phyloP scores from a whole-genome alignment of 2,329 filamentous ascomycete species.

The Beauveria pseudobassiana region DNA sequence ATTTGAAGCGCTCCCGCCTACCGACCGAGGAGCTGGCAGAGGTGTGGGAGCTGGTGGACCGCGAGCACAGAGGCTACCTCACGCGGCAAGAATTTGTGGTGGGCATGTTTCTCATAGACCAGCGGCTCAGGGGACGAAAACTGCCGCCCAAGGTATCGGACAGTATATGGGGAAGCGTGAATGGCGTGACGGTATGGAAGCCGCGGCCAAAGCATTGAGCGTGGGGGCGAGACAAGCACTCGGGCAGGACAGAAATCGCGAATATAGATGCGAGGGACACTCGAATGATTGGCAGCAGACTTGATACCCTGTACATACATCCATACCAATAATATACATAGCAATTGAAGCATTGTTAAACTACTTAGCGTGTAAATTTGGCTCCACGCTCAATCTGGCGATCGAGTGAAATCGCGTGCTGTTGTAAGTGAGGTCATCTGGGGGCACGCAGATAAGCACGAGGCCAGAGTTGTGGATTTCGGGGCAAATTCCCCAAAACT shows the following conservation, averaged over 20 bases:
- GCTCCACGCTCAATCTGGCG: too few species aligned
- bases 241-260: background rate
- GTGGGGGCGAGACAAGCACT: background rate
- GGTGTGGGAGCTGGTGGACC: constrained; percentile 70
- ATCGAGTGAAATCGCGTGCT: too few species aligned
- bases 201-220: constrained; percentile 19
- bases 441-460: background rate
- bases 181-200: constrained; percentile 34
- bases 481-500: background rate
- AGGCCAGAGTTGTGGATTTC: background rate
- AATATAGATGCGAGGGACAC: too few species aligned
- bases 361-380: background rate
- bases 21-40: constrained; percentile 61
- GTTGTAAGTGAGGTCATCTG: background rate
- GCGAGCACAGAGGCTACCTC: constrained; percentile 46
- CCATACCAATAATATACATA: too few species aligned
- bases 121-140: constrained; percentile 72
- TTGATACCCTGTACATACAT: constrained; percentile 7
- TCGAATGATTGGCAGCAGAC: background rate
- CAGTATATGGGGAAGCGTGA: constrained; percentile 68
- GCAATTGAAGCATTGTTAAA: background rate
- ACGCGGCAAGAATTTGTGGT: constrained; percentile 70
- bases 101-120: constrained; percentile 76
- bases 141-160: constrained; percentile 62
- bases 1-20: constrained; percentile 66